phyloP scores from a whole-genome alignment of 371 early-diverging fungal genomes.

The Mucor mucedo region DNA sequence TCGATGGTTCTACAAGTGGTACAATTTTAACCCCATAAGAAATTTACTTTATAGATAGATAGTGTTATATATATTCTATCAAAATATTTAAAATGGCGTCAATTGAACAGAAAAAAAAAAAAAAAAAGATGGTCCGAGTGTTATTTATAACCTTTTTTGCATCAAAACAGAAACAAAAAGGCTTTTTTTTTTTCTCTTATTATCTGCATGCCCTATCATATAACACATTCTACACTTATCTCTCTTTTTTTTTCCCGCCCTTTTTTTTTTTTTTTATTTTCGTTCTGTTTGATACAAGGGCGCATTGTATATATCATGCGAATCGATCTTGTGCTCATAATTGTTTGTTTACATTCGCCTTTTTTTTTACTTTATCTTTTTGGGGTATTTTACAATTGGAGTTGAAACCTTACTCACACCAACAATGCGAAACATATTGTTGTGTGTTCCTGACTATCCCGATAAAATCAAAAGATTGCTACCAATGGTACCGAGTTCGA shows the following conservation, averaged over 20 bases:
- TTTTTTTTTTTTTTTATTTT: background rate
- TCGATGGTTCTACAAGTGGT: conserved; percentile 3
- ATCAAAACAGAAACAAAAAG: too few species aligned
- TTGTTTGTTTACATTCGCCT: conserved; percentile 12
- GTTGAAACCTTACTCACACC: background rate
- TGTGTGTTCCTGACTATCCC: conserved; percentile 16
- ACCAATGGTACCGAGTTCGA: too few species aligned
- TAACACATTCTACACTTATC: background rate
- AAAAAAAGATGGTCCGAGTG: conserved; percentile 14
- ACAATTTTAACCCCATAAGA: conserved; percentile 12
- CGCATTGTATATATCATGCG: conserved; percentile 22
- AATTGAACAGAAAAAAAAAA: background rate
- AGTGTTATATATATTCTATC: conserved; percentile 1
- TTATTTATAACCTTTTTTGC: background rate
- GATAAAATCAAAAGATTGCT: conserved; percentile 1
- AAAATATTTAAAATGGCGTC: conserved; percentile 17
- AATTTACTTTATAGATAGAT: conserved; percentile 16
- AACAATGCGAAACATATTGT: background rate
- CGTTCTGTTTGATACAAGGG: background rate
- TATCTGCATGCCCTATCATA: background rate
- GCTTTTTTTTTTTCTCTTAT: background rate
- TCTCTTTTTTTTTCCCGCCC: background rate
- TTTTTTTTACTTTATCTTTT: background rate
- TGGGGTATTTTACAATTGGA: conserved; percentile 9
- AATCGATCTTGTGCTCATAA: conserved; percentile 20